Conservation (phyloP, 306 rosid species). For the Gleditsia sinensis region DNA sequence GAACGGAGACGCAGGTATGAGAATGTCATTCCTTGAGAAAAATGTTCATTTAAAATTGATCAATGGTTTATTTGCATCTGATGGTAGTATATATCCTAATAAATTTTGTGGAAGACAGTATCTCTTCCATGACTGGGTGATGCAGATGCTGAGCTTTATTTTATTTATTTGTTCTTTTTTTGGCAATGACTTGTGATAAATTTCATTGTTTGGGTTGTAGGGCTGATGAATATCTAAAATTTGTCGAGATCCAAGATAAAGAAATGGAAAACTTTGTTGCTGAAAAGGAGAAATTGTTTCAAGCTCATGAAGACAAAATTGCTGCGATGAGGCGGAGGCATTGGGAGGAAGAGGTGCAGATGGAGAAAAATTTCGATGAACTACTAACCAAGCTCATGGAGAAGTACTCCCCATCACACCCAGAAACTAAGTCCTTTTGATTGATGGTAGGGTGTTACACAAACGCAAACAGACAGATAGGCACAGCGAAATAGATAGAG, state of each 20-base stretch:
- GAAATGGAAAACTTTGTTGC: slow-evolving; percentile 59
- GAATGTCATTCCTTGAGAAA: neutral
- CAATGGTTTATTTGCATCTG: neutral
- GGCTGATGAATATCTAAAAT: slow-evolving; percentile 45
- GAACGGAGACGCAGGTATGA: slow-evolving; percentile 50
- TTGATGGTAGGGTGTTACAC: neutral
- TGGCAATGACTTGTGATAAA: neutral
- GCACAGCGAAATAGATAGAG: slow-evolving; percentile 26
- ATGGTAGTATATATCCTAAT: neutral
- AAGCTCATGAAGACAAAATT: slow-evolving; percentile 49
- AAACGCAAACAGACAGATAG: slow-evolving; percentile 22
- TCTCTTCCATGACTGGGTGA: neutral
- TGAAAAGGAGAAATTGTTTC: slow-evolving; percentile 46
- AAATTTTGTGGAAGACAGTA: neutral
- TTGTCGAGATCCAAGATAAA: slow-evolving; percentile 55
- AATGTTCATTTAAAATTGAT: neutral
- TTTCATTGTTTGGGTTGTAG: slow-evolving; percentile 38
- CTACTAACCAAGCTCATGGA: slow-evolving; percentile 59
- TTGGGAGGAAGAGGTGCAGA: slow-evolving; percentile 57
- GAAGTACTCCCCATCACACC: slow-evolving; percentile 45
- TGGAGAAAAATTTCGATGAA: slow-evolving; percentile 51
- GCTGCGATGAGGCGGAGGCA: slow-evolving; percentile 52
- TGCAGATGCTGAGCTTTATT: neutral
- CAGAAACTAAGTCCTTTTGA: neutral
- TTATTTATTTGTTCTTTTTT: neutral